These are phyloP conservation scores for Jackrogersella minutella DNA, from an alignment of 495 filamentous ascomycete genomes.

Conservation along the genomic window DNA sequence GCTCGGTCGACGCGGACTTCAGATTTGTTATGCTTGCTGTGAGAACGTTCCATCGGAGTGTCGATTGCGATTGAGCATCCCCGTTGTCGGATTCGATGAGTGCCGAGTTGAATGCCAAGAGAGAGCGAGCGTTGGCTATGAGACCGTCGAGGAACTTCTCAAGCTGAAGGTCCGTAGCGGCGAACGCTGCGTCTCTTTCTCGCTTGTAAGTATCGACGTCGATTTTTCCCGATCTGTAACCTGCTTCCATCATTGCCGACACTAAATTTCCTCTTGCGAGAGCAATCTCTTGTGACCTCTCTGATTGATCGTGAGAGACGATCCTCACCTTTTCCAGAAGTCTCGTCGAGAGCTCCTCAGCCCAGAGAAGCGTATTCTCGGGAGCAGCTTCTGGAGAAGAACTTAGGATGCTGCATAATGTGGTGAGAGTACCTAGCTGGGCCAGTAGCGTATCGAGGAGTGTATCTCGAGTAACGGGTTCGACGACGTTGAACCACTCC, in stretches of 20 bases:
- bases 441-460: constrained; percentile 68
- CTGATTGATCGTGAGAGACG: constrained; percentile 54
- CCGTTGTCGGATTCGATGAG: constrained; percentile 36
- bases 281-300: constrained; percentile 60
- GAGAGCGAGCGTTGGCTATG: constrained; percentile 64
- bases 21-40: constrained; percentile 62
- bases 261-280: constrained; percentile 62
- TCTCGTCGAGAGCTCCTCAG: constrained; percentile 62
- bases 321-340: constrained; percentile 56
- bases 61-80: constrained; percentile 25
- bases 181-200: constrained; percentile 57
- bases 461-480: constrained; percentile 65
- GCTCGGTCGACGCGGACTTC: constrained; percentile 59
- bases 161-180: constrained; percentile 49
- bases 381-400: constrained; percentile 43
- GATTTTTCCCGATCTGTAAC: constrained; percentile 59
- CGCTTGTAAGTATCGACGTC: constrained; percentile 60
- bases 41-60: constrained; percentile 61
- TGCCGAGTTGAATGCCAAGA: constrained; percentile 59
- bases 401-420: constrained; percentile 59
- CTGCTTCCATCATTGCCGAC: constrained; percentile 59
- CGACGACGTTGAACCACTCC: constrained; percentile 69
- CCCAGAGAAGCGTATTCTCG: constrained; percentile 54
- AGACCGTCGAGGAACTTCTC: constrained; percentile 54
- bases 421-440: constrained; percentile 61